Evolutionary conservation across 257 asterid species (phyloP).

Genomic region (Phtheirospermum japonicum): DNA sequence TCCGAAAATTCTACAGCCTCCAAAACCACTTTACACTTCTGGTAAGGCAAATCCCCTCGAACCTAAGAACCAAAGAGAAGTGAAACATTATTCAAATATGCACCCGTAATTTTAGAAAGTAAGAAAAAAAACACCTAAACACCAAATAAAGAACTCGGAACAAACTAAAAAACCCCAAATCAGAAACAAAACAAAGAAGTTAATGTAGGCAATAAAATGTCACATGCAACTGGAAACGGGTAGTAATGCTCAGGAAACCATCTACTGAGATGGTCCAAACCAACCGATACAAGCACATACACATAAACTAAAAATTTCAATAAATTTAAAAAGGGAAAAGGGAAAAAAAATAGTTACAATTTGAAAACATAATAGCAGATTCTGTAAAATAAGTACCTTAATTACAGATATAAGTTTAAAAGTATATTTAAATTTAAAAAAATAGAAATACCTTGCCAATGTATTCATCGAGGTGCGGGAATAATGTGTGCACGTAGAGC

Average conservation of each 20-base stretch:
- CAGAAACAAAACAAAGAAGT: not conserved
- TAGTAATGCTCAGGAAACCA: too few species aligned
- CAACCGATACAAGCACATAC: not conserved
- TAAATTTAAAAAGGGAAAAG: not conserved
- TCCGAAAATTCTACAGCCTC: constrained; percentile 88
- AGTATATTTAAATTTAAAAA: too few species aligned
- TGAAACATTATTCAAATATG: constrained; percentile 4
- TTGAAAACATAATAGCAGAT: too few species aligned
- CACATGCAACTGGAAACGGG: not conserved
- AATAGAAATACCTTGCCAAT: too few species aligned
- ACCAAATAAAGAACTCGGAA: not conserved
- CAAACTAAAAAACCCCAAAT: constrained; percentile 4
- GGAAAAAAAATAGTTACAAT: too few species aligned
- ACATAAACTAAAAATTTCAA: not conserved
- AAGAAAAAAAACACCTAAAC: constrained; percentile 1
- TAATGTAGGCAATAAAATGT: not conserved
- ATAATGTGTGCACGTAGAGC: too few species aligned
- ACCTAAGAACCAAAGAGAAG: constrained; percentile 45
- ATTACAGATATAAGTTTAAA: too few species aligned
- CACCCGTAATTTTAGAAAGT: constrained; percentile 1
- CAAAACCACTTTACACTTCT: constrained; percentile 79
- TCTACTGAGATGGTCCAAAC: constrained; percentile 2
- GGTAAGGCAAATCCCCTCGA: constrained; percentile 88
- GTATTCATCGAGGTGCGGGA: too few species aligned
- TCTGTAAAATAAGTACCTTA: too few species aligned